Base-by-base conservation (phyloP, 2,329 filamentous ascomycete species). In the Alternaria burnsii region DNA sequence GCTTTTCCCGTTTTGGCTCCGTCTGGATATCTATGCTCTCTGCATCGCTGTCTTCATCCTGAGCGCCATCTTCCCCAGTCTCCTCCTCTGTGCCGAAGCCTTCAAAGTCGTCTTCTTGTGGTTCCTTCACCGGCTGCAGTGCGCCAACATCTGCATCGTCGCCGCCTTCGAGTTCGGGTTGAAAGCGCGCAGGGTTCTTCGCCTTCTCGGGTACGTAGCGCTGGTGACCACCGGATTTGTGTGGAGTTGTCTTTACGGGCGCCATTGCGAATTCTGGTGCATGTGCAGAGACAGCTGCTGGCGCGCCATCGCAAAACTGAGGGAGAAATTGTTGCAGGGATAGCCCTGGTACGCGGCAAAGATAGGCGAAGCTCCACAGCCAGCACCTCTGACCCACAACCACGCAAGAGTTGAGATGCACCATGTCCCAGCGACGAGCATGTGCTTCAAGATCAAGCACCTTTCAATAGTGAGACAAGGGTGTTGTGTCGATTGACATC, bases 311-410 rank as follows among this genome's bases (percentile, higher is more conserved):
- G 67, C 64, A 67, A 75, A 72, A 71, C 61, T 69, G 55, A 65
- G 44, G 63, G 55, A 56, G 61, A 73, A 76, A 74, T 71, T 71
- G 66, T 73, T 73, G 70, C 72, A 74, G 69, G 74, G 72, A 67
- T 71, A 38, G 52, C 65, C 68, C 58, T 32, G 48, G 47, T 52
- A 57, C 55, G 47, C 41, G 56, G 58, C 61, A 55, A 63, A 63
- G 54, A 54, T 61, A 61, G 66, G 65, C 63, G 66, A 69, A 52
- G 22, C 43, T 52, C 63, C 42, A 65, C 38, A 46, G 66, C 69
- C 65, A 48, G 62, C 62, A 61, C 40, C 47, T 43, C 40, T 41
- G 18, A 7, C 24, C 44, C 34, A 28, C 18, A 43, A 22, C 42
- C 7, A 42, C 26, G 11, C 32, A 11, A 3, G 14, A 22, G 24